Base-by-base conservation (phyloP, 2,329 filamentous ascomycete genomes). In the Verticillium nonalfalfae region DNA sequence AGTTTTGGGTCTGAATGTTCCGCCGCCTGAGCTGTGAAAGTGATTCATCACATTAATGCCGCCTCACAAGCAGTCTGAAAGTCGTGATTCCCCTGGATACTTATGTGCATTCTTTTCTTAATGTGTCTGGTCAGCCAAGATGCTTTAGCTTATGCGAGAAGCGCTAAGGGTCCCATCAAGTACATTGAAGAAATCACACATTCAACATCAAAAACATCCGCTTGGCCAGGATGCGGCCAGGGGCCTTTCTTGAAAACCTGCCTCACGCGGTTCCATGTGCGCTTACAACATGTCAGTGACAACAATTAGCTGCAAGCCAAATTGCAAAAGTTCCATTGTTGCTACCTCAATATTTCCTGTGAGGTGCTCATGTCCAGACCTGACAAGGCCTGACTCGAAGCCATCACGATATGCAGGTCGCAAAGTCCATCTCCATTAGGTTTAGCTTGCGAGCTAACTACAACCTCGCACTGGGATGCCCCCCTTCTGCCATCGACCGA, bases 361-460 rank as follows among this genome's bases (percentile, higher is more conserved):
- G 5, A 50, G 35, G 14, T 50, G n/a, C 15, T 7, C 4, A 50
- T 50, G 14, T 50, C 15, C 2, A 7, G 40, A 50, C 21, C 26
- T 31, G 26, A 31, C 26, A 4, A 31, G 18, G 7, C 40, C 40
- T n/a, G 40, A 50, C 18, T n/a, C 5, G 40, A 5, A n/a, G 40
- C 15, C 15, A 50, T 50, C 52, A 34, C 21, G 52, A 55, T 56
- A 34, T 36, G 55, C 40, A 50, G 14, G 50, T 67, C 66, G 66
- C 67, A 69, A 63, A 21, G 21, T 10, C 33, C n/a, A 14, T 39
- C 63, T 62, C 9, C 14, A 62, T 65, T 56, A 7, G 64, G 68
- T 59, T 67, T 70, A 70, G 68, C 36, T 63, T 70, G 68, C 68
- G 67, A 68, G 62, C 50, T 59, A 35, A 14, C 40, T n/a, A 9